phyloP scores from a whole-genome alignment of 1,284 basidiomycete species.

The Vanrija pseudolonga region DNA sequence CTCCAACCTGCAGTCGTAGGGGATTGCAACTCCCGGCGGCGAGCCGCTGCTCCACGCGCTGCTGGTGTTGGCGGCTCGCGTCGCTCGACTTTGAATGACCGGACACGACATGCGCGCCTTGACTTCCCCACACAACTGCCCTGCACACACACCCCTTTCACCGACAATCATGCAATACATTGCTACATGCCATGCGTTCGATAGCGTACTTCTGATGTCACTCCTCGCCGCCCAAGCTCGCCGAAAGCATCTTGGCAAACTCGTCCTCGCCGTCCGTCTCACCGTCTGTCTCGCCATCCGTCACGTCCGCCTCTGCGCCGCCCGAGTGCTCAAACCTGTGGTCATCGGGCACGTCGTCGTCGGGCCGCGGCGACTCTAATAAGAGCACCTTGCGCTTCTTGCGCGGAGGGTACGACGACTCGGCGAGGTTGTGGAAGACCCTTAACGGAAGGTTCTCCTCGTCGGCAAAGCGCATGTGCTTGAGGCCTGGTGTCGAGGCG shows the following conservation, averaged over 20 bases:
- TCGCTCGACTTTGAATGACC: no score
- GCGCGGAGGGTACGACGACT: slow-evolving; percentile 19
- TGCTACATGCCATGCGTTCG: no score
- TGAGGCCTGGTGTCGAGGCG: slow-evolving; percentile 16
- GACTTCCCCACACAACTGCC: no score
- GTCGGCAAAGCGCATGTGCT: slow-evolving; percentile 43
- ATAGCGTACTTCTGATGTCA: no score
- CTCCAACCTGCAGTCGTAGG: no score
- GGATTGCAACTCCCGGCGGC: no score
- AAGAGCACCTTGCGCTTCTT: slow-evolving; percentile 18
- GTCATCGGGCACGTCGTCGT: slow-evolving; percentile 25
- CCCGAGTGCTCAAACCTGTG: slow-evolving; percentile 20
- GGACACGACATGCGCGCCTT: no score
- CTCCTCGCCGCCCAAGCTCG: background rate
- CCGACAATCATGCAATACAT: no score
- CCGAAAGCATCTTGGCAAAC: slow-evolving; percentile 32
- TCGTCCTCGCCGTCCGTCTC: slow-evolving; percentile 32
- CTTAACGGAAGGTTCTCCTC: slow-evolving; percentile 38
- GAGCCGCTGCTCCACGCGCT: no score
- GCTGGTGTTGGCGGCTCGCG: no score
- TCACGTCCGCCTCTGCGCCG: background rate
- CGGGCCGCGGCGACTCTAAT: slow-evolving; percentile 30
- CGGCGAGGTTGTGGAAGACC: slow-evolving; percentile 5
- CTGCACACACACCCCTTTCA: no score
- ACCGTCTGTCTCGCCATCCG: slow-evolving; percentile 1